These are phyloP conservation scores for Raffaelea arxii DNA, from an alignment of 2,329 filamentous ascomycete genomes.

Conservation along the genomic window DNA sequence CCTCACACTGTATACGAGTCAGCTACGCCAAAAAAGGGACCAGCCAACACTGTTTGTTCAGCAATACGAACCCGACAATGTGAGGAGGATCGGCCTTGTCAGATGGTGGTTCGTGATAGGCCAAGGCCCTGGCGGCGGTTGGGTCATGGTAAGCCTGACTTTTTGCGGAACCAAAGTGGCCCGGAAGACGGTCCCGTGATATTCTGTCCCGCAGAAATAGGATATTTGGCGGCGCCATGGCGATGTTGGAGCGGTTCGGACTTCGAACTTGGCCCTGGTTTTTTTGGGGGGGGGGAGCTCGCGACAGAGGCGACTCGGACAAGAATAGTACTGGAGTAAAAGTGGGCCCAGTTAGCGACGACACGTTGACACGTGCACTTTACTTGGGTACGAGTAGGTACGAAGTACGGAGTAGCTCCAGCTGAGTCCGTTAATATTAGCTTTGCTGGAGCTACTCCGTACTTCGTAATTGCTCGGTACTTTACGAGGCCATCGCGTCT, in stretches of 20 bases:
- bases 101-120: conserved; percentile 9
- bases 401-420: no score
- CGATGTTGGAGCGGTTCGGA: conserved; percentile 16
- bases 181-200: conserved; percentile 60
- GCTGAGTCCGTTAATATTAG: no score
- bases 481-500: no score
- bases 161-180: conserved; percentile 57
- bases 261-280: no score
- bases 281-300: no score
- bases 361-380: no score
- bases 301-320: no score
- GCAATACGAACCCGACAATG: conserved; percentile 4
- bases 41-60: not conserved
- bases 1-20: conserved; percentile 46
- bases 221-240: conserved; percentile 9
- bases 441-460: no score
- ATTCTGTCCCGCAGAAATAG: conserved; percentile 42
- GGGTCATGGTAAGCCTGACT: conserved; percentile 63
- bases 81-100: not conserved
- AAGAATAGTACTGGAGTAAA: no score
- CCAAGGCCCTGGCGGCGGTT: conserved; percentile 21
- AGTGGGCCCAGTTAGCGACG: no score
- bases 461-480: no score
- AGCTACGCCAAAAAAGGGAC: not conserved
- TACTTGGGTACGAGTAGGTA: no score